phyloP scores from a whole-genome alignment of 768 basidiomycete genomes.

The Mycena filopes region DNA sequence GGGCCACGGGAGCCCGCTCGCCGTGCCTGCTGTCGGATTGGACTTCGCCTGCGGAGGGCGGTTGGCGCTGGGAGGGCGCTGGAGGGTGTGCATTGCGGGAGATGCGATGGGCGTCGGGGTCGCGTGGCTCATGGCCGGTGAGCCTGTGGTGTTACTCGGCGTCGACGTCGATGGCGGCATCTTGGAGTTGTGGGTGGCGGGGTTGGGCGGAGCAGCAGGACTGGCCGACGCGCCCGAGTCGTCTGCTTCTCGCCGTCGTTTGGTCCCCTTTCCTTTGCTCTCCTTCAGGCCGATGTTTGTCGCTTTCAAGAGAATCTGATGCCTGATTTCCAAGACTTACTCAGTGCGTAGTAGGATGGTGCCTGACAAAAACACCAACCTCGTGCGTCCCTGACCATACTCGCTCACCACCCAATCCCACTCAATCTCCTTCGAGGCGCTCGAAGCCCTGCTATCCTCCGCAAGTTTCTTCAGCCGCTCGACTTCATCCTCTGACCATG shows the following conservation, averaged over 20 bases:
- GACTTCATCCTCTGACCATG: slow-evolving; percentile 84
- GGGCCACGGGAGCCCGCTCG: slow-evolving; percentile 65
- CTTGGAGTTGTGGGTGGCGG: slow-evolving; percentile 40
- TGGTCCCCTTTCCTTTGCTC: slow-evolving; percentile 69
- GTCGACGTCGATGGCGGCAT: slow-evolving; percentile 32
- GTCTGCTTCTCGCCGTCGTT: slow-evolving; percentile 64
- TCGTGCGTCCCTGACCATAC: slow-evolving; percentile 80
- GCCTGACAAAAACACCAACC: slow-evolving; percentile 52
- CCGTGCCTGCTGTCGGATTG: slow-evolving; percentile 39
- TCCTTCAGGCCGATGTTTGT: slow-evolving; percentile 83
- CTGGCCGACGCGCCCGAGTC: slow-evolving; percentile 46
- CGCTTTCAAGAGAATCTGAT: slow-evolving; percentile 86
- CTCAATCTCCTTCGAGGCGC: slow-evolving; percentile 68
- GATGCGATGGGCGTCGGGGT: slow-evolving; percentile 62
- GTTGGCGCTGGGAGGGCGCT: slow-evolving; percentile 46
- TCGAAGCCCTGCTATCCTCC: slow-evolving; percentile 68
- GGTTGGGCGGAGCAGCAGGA: slow-evolving; percentile 47
- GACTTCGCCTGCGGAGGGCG: slow-evolving; percentile 29
- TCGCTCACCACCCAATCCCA: slow-evolving; percentile 84
- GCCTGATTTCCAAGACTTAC: slow-evolving; percentile 55
- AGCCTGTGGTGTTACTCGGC: slow-evolving; percentile 43
- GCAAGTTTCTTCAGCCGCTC: slow-evolving; percentile 74
- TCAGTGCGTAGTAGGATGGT: not conserved
- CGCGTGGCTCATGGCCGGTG: slow-evolving; percentile 50
- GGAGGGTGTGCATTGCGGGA: slow-evolving; percentile 60